Base-by-base conservation (phyloP, 306 rosid genomes). In the Begonia masoniana region DNA sequence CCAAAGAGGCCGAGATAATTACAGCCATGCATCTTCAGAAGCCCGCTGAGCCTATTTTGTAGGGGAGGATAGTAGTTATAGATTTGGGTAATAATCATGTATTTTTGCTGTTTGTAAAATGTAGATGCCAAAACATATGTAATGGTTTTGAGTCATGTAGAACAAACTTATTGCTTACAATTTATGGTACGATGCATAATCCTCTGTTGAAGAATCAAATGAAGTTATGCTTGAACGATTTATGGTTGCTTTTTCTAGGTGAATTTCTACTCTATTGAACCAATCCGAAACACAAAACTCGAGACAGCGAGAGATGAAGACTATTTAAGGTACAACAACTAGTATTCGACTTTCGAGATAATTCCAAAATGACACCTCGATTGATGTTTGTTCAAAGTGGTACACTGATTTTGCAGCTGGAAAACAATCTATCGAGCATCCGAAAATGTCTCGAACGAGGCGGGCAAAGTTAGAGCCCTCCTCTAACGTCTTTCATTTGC, bases 11-110 rank as follows among this genome's bases (percentile, higher is more conserved):
- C 5, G 49, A 45, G 49, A 45, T 11, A 45, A 45, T 7, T 45
- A 4, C n/a, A n/a, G n/a, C 49, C 49, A 45, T 45, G 13, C 49
- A 10, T 11, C 48, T 43, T 43, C 48, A 10, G n/a, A 43, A 43
- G 48, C 48, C 48, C 1, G 48, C 48, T 2, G 48, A 43, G 48
- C 48, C 48, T 9, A 55, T 48, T 60, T 60, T 17, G 50, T 55
- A n/a, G 7, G 48, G 49, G 64, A 60, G 41, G 64, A 60, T 47
- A 50, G 50, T 60, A 50, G 6, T 26, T 17, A 17, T 17, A 26
- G 56, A 10, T 50, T 19, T 48, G 0, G 4, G 13, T 45, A n/a
- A 45, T 45, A n/a, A 45, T 45, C 9, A 3, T 45, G 3, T 45
- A n/a, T 45, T 45, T 26, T 3, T 45, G 13, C 14, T 0, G 6